A percentile compares a stretch with the other conserved stretches of the same genome.
phyloP scores from a whole-genome alignment of 371 early-diverging fungal species.

The Dipsacomyces acuminosporus region DNA sequence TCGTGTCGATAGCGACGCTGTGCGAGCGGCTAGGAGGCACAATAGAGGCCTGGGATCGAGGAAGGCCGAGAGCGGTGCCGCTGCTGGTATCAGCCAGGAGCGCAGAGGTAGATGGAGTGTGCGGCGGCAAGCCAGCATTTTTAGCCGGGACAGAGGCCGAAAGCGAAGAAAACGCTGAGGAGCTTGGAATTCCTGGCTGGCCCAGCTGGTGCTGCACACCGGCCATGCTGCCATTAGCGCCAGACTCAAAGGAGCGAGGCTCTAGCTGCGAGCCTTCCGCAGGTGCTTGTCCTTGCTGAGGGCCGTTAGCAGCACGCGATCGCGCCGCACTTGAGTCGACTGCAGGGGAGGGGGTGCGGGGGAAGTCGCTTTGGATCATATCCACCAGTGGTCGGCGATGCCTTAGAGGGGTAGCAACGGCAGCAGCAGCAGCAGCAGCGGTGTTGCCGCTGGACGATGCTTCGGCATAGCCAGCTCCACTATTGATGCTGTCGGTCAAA shows the following conservation, averaged over 20 bases:
- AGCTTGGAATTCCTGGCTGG: conserved; percentile 6
- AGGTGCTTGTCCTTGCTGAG: conserved; percentile 2
- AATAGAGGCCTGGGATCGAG: conserved; percentile 16
- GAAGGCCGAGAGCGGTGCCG: conserved; percentile 17
- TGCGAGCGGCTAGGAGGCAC: conserved; percentile 36
- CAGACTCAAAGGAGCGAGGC: too few relatives aligned
- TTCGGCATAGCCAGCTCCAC: too few relatives aligned
- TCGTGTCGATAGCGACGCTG: conserved; percentile 17
- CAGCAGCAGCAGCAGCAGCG: conserved; percentile 10
- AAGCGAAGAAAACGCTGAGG: conserved; percentile 35
- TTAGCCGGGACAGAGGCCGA: conserved; percentile 24
- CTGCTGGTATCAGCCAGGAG: conserved; percentile 21
- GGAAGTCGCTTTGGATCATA: conserved; percentile 60
- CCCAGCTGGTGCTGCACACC: neutral
- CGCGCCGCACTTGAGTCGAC: conserved; percentile 47
- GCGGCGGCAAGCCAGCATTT: conserved; percentile 1
- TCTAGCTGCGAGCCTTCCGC: neutral
- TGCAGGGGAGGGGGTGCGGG: conserved; percentile 81
- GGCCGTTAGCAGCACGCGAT: conserved; percentile 7
- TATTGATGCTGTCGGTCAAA: conserved; percentile 5
- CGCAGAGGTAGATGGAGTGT: conserved; percentile 9
- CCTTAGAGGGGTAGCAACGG: conserved; percentile 7
- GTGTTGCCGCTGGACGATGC: neutral
- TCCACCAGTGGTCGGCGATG: conserved; percentile 42
- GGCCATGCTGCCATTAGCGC: neutral